A percentile compares a stretch with the other conserved stretches of the same genome.
phyloP scores from a whole-genome alignment of 2,329 filamentous ascomycete species.

The Beauveria pseudobassiana region DNA sequence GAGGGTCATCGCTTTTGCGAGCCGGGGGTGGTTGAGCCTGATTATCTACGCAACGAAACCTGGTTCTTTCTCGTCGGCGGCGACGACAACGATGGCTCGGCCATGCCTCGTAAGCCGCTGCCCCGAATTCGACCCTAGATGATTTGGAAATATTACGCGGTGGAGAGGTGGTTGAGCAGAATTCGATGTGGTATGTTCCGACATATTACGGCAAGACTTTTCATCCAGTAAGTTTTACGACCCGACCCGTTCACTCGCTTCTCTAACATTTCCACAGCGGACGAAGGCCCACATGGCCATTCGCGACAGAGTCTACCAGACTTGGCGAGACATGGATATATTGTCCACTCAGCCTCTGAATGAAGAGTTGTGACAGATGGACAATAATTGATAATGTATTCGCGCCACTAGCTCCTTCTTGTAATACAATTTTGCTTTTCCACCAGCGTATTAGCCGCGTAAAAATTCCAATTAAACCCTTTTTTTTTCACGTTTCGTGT shows the following conservation, averaged over 20 bases:
- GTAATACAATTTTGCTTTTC: neutral
- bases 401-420: neutral
- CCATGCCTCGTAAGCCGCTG: slow-evolving; percentile 16
- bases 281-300: slow-evolving; percentile 32
- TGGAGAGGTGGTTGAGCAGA: slow-evolving; percentile 21
- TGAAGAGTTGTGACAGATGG: neutral
- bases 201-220: slow-evolving; percentile 40
- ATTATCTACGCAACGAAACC: slow-evolving; percentile 34
- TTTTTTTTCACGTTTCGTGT: too few species aligned
- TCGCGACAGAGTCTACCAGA: slow-evolving; percentile 19
- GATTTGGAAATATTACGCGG: slow-evolving; percentile 28
- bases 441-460: neutral
- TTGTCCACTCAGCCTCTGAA: neutral
- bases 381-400: neutral
- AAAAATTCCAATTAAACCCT: too few species aligned
- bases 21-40: slow-evolving; percentile 32
- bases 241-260: neutral
- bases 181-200: slow-evolving; percentile 40
- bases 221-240: slow-evolving; percentile 28
- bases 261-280: slow-evolving; percentile 17
- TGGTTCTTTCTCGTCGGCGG: slow-evolving; percentile 44
- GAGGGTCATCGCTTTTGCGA: slow-evolving; percentile 40
- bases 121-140: slow-evolving; percentile 25
- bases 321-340: slow-evolving; percentile 15
- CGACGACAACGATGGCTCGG: slow-evolving; percentile 27